phyloP scores from a whole-genome alignment of 495 filamentous ascomycete species.

The Chlorociboria aeruginascens region DNA sequence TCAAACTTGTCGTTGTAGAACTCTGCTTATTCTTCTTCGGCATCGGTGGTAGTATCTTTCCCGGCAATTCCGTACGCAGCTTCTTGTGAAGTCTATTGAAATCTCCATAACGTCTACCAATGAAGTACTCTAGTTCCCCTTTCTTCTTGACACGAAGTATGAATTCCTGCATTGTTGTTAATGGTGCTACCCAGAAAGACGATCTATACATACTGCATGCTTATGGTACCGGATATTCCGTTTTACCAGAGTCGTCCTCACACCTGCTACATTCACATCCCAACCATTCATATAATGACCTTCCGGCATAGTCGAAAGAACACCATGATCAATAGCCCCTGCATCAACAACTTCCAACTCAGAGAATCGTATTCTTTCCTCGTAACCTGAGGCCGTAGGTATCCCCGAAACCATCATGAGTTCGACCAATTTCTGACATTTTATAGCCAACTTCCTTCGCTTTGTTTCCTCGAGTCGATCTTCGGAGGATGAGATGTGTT shows the following conservation, averaged over 20 bases:
- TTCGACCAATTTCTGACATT: slow-evolving; percentile 90
- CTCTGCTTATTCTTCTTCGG: slow-evolving; percentile 83
- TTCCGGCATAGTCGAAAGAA: slow-evolving; percentile 76
- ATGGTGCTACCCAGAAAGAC: neutral
- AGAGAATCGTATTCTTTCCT: slow-evolving; percentile 89
- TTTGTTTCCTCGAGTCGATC: slow-evolving; percentile 95
- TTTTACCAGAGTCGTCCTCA: slow-evolving; percentile 68
- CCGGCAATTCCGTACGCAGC: slow-evolving; percentile 76
- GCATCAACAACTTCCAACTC: slow-evolving; percentile 94
- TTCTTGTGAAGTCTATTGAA: slow-evolving; percentile 70
- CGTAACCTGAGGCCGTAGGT: slow-evolving; percentile 90
- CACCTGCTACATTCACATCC: slow-evolving; percentile 93
- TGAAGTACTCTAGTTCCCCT: slow-evolving; percentile 57
- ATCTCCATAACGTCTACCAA: slow-evolving; percentile 80
- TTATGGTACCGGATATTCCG: slow-evolving; percentile 82
- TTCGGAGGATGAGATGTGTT: slow-evolving; percentile 92
- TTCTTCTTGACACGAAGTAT: slow-evolving; percentile 68
- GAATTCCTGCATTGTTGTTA: slow-evolving; percentile 54
- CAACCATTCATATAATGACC: slow-evolving; percentile 87
- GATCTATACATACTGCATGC: slow-evolving; percentile 56
- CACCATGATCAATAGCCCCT: slow-evolving; percentile 78
- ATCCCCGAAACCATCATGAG: slow-evolving; percentile 99
- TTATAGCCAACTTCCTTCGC: slow-evolving; percentile 77
- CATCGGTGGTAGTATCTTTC: slow-evolving; percentile 76
- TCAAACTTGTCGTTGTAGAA: slow-evolving; percentile 42